Conservation (phyloP, 441 rosid species). For the Corymbia calophylla region DNA sequence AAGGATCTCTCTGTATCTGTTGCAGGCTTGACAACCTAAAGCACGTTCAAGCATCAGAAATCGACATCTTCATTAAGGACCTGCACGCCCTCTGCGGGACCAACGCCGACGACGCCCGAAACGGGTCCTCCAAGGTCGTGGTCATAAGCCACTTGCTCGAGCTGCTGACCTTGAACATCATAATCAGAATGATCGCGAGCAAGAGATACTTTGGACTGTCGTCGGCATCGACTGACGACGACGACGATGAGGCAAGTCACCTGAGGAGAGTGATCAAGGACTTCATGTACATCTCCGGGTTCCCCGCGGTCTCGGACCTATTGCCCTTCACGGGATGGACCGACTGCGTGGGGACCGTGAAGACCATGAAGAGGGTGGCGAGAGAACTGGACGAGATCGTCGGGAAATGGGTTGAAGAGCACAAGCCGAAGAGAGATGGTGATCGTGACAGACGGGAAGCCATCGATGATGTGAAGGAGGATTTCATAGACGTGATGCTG, state of each 20-base stretch:
- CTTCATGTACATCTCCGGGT: not conserved
- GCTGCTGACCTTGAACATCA: slow-evolving; percentile 36
- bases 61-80: not conserved
- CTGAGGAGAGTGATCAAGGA: not conserved
- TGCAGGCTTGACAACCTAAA: not conserved
- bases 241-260: not conserved
- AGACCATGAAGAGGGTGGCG: not conserved
- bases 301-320: not conserved
- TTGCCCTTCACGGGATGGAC: slow-evolving; percentile 1
- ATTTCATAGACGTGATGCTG: slow-evolving; percentile 6
- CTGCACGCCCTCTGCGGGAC: not conserved
- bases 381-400: not conserved
- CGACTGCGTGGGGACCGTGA: slow-evolving; percentile 2
- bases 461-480: not conserved
- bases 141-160: slow-evolving; percentile 24
- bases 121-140: not conserved
- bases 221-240: not conserved
- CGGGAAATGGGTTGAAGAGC: not conserved
- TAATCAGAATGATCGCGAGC: slow-evolving; percentile 32
- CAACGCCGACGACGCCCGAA: not conserved
- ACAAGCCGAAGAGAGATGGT: not conserved
- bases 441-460: not conserved
- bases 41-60: not conserved
- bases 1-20: not conserved
- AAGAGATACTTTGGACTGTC: slow-evolving; percentile 19